A percentile compares a stretch with the other conserved stretches of the same genome.
These are phyloP conservation scores for Citrus hindsii DNA, from an alignment of 345 rosid genomes.

Conservation along the genomic window DNA sequence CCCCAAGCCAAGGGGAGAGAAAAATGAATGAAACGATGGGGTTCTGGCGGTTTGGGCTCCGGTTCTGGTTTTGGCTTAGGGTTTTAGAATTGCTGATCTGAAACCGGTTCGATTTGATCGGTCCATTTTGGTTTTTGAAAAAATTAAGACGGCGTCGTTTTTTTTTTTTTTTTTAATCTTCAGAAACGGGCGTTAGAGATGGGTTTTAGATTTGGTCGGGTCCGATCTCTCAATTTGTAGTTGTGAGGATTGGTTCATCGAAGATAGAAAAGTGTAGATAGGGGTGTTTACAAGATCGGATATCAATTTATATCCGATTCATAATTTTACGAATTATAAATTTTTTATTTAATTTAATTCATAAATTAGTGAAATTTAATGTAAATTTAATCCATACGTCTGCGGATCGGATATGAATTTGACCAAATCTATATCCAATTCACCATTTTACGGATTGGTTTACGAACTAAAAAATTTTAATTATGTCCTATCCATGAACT, in stretches of 20 bases:
- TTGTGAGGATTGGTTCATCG: no score
- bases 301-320: no score
- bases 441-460: rapidly evolving
- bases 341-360: rapidly evolving
- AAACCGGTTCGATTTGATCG: background rate
- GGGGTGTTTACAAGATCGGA: rapidly evolving
- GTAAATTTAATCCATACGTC: rapidly evolving
- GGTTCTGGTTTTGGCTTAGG: background rate
- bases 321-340: no score
- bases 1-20: background rate
- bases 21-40: background rate
- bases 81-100: background rate
- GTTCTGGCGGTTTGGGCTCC: background rate
- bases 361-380: no score
- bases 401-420: rapidly evolving
- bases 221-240: no score
- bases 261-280: no score
- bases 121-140: background rate
- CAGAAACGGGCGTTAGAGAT: background rate
- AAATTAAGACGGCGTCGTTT: background rate
- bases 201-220: background rate
- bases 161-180: background rate
- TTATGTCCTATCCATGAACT: no score
- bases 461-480: rapidly evolving
- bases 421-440: rapidly evolving